phyloP scores from a whole-genome alignment of 2,329 filamentous ascomycete species.

The Claviceps maximensis region DNA sequence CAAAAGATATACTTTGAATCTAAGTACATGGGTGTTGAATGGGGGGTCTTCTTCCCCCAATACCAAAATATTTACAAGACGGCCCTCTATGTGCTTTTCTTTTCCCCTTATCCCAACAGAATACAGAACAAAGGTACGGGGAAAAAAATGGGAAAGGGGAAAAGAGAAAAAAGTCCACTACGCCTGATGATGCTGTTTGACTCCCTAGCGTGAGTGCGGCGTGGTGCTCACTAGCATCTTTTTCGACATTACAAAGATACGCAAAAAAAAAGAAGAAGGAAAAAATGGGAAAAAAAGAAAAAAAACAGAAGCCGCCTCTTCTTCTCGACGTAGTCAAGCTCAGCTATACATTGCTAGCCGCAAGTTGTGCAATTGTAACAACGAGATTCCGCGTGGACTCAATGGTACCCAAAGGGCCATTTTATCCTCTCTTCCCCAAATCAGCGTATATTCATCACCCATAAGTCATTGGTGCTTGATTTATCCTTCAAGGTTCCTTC shows the following conservation, averaged over 20 bases:
- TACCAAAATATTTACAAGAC: no score
- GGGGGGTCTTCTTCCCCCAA: no score
- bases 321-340: neutral
- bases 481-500: neutral
- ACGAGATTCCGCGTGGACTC: neutral
- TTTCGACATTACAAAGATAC: no score
- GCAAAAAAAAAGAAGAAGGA: neutral
- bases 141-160: neutral
- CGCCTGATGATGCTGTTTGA: slow-evolving; percentile 2
- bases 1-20: no score
- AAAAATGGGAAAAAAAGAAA: neutral
- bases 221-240: neutral
- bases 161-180: neutral
- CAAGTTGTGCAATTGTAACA: neutral
- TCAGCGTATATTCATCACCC: neutral
- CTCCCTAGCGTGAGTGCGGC: neutral
- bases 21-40: no score
- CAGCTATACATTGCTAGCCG: neutral
- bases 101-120: neutral
- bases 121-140: neutral
- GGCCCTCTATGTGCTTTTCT: neutral
- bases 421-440: neutral
- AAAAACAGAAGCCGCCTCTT: neutral
- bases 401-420: neutral
- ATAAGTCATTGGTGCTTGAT: neutral